These are phyloP conservation scores for Neurospora sp. DNA, from an alignment of 2,329 filamentous ascomycete species.

Conservation along the genomic window DNA sequence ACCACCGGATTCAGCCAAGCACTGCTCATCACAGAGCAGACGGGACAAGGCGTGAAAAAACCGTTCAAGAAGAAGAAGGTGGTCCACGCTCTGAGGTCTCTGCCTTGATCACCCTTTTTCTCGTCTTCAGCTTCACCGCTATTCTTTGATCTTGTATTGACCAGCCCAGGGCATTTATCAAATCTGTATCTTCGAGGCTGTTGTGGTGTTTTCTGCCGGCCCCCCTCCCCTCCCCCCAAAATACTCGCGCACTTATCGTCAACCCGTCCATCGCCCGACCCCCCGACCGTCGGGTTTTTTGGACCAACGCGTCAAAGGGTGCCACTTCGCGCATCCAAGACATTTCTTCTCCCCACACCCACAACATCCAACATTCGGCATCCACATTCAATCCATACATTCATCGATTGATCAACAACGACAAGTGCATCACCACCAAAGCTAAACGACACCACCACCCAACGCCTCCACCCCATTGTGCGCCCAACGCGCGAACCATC, in stretches of 20 bases:
- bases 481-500: not conserved
- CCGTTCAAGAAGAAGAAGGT: not conserved
- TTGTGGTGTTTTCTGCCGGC: not conserved
- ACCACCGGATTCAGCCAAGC: not conserved
- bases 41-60: no score
- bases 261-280: not conserved
- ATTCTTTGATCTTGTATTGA: not conserved
- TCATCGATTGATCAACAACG: not conserved
- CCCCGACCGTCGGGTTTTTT: not conserved
- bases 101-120: not conserved
- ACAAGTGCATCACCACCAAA: not conserved
- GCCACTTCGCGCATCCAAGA: not conserved
- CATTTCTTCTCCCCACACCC: not conserved
- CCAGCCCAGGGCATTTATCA: not conserved
- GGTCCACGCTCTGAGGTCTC: not conserved
- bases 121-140: not conserved
- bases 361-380: not conserved
- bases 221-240: not conserved
- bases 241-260: not conserved
- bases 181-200: not conserved
- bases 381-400: not conserved
- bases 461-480: constrained; percentile 1
- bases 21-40: not conserved
- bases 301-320: not conserved
- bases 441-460: not conserved